A percentile compares a stretch with the other conserved stretches of the same genome.
Conservation (phyloP, 2,329 filamentous ascomycete genomes). For the Fusarium sp. region DNA sequence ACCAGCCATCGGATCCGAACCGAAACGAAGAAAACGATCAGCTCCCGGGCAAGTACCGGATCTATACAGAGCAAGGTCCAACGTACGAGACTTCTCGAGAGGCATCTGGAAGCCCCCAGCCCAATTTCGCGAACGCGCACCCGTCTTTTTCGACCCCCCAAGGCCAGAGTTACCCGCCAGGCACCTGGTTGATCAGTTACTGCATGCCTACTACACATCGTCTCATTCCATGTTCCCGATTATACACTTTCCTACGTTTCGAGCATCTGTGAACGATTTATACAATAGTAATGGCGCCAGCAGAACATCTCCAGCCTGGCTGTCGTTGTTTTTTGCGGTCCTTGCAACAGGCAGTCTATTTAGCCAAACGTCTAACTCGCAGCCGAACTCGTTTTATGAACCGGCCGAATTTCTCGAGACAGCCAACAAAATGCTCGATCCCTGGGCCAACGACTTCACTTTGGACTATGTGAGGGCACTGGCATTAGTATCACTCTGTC, state of each 20-base stretch:
- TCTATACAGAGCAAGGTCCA: constrained; percentile 76
- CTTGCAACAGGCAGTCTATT: constrained; percentile 86
- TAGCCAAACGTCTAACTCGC: constrained; percentile 64
- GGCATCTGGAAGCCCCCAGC: constrained; percentile 84
- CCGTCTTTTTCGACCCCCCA: constrained; percentile 62
- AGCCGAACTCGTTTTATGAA: constrained; percentile 64
- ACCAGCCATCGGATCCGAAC: constrained; percentile 73
- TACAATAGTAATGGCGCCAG: constrained; percentile 73
- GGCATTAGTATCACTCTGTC: constrained; percentile 79
- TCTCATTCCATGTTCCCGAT: constrained; percentile 86
- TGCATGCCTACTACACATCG: constrained; percentile 79
- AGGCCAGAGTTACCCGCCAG: constrained; percentile 77
- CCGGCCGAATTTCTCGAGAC: constrained; percentile 76
- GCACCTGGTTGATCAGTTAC: constrained; percentile 74
- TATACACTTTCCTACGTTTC: constrained; percentile 87
- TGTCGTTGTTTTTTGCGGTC: constrained; percentile 83
- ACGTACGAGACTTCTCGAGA: constrained; percentile 77
- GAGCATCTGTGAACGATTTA: constrained; percentile 78
- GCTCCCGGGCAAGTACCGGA: constrained; percentile 75
- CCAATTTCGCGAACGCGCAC: constrained; percentile 67
- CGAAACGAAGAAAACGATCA: constrained; percentile 70
- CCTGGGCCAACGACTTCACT: constrained; percentile 82
- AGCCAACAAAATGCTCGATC: constrained; percentile 76
- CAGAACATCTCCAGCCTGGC: constrained; percentile 72
- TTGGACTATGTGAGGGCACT: constrained; percentile 80